phyloP scores from a whole-genome alignment of 2,329 filamentous ascomycete species.

The Pseudogymnoascus sp. region DNA sequence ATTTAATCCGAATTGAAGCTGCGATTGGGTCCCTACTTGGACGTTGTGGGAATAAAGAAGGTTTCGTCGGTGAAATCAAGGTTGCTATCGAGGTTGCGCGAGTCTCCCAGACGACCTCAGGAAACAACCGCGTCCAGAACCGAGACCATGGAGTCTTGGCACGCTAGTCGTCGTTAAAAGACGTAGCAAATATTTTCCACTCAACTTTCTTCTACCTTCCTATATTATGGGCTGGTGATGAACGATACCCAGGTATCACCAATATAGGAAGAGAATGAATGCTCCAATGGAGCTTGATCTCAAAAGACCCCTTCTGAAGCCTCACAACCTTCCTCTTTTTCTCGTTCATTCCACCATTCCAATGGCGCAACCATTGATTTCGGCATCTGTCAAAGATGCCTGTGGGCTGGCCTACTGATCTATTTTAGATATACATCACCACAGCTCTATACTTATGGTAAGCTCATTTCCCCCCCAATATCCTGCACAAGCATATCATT shows the following conservation, averaged over 20 bases:
- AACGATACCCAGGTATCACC: conserved; percentile 44
- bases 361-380: conserved; percentile 1
- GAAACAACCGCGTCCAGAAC: conserved; percentile 1
- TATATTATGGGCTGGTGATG: conserved; percentile 49
- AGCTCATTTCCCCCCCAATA: neutral
- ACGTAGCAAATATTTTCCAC: conserved; percentile 13
- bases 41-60: neutral
- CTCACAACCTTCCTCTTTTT: conserved; percentile 17
- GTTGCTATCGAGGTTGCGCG: conserved; percentile 4
- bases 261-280: conserved; percentile 66
- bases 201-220: conserved; percentile 25
- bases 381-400: neutral
- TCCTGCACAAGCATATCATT: neutral
- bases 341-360: neutral
- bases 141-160: conserved; percentile 10
- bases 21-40: neutral
- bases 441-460: conserved; percentile 1
- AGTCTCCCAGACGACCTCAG: neutral
- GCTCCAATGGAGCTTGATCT: conserved; percentile 49
- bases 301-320: conserved; percentile 55
- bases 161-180: conserved; percentile 11
- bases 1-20: neutral
- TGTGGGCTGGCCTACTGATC: conserved; percentile 8
- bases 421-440: neutral
- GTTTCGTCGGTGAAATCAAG: neutral